Evolutionary conservation across 441 rosid genomes (phyloP).

Genomic region (Brassica hybrid): DNA sequence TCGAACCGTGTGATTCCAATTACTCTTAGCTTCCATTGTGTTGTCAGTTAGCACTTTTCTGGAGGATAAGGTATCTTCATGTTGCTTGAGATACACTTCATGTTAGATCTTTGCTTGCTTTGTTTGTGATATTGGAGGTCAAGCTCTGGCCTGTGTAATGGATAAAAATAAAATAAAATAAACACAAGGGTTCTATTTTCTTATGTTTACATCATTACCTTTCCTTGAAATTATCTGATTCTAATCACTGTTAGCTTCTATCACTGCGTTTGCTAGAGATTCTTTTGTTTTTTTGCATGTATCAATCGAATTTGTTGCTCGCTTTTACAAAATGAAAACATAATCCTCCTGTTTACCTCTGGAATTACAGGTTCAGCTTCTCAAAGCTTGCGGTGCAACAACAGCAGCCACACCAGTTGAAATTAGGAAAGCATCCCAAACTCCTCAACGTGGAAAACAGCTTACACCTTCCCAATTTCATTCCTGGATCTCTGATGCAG

Average conservation of each 20-base stretch:
- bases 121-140: background rate
- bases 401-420: slow-evolving; percentile 66
- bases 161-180: too few species aligned
- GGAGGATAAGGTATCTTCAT: background rate
- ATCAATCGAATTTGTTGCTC: background rate
- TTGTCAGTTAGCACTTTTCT: background rate
- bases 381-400: slow-evolving; percentile 71
- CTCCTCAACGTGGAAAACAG: slow-evolving; percentile 40
- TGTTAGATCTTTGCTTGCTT: background rate
- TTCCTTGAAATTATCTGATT: background rate
- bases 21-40: background rate
- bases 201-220: too few species aligned
- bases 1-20: background rate
- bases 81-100: background rate
- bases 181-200: too few species aligned
- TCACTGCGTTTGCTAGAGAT: too few species aligned
- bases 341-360: background rate
- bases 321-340: background rate
- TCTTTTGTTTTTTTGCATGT: background rate
- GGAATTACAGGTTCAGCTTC: slow-evolving; percentile 62
- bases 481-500: slow-evolving; percentile 42
- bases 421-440: slow-evolving; percentile 54
- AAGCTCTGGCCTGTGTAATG: too few species aligned
- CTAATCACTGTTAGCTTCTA: background rate
- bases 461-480: slow-evolving; percentile 48